These are phyloP conservation scores for Prinsepia uniflora DNA, from an alignment of 306 rosid genomes.

Conservation along the genomic window DNA sequence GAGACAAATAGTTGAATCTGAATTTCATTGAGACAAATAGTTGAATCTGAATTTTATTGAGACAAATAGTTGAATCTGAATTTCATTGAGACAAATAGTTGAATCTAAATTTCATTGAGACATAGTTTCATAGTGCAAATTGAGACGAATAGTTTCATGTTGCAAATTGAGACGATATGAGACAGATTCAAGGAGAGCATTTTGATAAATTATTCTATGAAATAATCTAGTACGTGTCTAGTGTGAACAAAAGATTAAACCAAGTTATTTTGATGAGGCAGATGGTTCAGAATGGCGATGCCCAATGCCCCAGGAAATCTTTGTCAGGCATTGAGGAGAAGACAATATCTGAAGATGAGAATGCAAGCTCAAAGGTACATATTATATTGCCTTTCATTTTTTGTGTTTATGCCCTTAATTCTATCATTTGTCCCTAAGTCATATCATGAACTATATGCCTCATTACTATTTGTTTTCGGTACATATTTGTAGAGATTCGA, in stretches of 20 bases:
- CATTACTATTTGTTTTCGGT: not conserved
- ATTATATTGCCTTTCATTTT: not conserved
- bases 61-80: too few relatives aligned
- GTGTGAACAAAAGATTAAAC: slow-evolving; percentile 10
- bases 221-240: not conserved
- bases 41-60: too few relatives aligned
- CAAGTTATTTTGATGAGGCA: slow-evolving; percentile 31
- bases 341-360: slow-evolving; percentile 55
- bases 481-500: slow-evolving; percentile 34
- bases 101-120: too few relatives aligned
- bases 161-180: too few relatives aligned
- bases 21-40: too few relatives aligned
- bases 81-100: too few relatives aligned
- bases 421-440: not conserved
- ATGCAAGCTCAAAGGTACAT: slow-evolving; percentile 36
- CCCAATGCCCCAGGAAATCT: slow-evolving; percentile 41
- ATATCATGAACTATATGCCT: not conserved
- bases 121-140: too few relatives aligned
- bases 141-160: too few relatives aligned
- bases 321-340: slow-evolving; percentile 54
- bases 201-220: too few relatives aligned
- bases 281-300: slow-evolving; percentile 87
- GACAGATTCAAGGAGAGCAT: too few relatives aligned
- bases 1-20: too few relatives aligned
- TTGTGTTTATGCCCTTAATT: not conserved